Percentiles rank a stretch among this genome's conserved stretches.
Conservation (phyloP, 768 basidiomycete species). For the Sutorius australiensis region DNA sequence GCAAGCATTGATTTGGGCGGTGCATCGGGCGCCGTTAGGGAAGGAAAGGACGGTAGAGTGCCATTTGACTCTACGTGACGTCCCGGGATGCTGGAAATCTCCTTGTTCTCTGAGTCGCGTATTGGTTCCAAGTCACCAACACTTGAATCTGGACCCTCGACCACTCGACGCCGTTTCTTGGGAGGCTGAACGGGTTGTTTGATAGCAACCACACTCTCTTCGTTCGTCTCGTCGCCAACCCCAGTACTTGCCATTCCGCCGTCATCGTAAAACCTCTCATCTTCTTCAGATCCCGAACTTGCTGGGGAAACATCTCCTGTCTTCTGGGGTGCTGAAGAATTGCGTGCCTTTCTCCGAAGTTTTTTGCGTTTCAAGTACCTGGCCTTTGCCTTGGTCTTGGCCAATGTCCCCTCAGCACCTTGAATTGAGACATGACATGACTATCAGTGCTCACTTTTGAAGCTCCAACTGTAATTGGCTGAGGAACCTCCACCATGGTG, state of each 20-base stretch:
- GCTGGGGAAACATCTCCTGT: conserved; percentile 19
- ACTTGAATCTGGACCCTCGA: conserved; percentile 21
- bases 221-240: conserved; percentile 9
- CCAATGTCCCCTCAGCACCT: conserved; percentile 27
- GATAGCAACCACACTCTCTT: conserved; percentile 6
- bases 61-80: conserved; percentile 22
- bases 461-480: neutral
- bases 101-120: neutral
- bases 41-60: conserved; percentile 64
- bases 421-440: neutral
- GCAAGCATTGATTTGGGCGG: conserved; percentile 70
- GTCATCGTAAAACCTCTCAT: conserved; percentile 17
- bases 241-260: conserved; percentile 15
- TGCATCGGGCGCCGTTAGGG: conserved; percentile 60
- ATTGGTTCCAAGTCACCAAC: neutral
- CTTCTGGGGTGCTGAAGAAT: conserved; percentile 27
- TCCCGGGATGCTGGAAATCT: neutral
- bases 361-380: conserved; percentile 73
- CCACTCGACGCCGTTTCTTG: conserved; percentile 44
- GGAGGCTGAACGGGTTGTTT: conserved; percentile 27
- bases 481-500: conserved; percentile 11
- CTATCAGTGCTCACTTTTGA: conserved; percentile 19
- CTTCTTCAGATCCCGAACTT: conserved; percentile 19
- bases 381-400: conserved; percentile 69
- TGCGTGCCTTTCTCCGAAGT: conserved; percentile 54